Conservation (phyloP, 345 rosid genomes). For the Mercurialis annua region DNA sequence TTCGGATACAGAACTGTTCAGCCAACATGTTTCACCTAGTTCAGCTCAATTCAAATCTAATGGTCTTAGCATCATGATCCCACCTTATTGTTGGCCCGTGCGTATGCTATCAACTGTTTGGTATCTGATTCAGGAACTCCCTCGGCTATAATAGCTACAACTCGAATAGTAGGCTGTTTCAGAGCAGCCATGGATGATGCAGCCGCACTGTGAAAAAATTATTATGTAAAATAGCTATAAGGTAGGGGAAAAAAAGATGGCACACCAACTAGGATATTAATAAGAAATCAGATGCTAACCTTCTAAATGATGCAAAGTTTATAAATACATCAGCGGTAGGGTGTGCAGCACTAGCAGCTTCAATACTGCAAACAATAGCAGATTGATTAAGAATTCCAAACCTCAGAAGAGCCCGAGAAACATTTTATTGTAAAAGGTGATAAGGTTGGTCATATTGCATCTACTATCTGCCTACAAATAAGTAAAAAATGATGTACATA, state of each 20-base stretch:
- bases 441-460: not conserved
- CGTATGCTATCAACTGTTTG: conserved; percentile 85
- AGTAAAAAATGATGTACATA: not conserved
- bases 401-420: conserved; percentile 3
- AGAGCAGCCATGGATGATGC: conserved; percentile 95
- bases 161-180: conserved; percentile 91
- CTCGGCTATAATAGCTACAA: conserved; percentile 96
- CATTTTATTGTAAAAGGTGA: too few species aligned
- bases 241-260: conserved; percentile 15
- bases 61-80: conserved; percentile 9
- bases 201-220: conserved; percentile 66
- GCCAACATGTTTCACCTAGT: not conserved
- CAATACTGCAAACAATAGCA: conserved; percentile 56
- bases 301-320: conserved; percentile 91
- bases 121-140: conserved; percentile 98
- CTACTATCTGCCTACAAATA: not conserved
- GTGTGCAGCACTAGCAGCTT: conserved; percentile 91
- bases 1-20: not conserved
- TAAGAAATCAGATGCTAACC: conserved; percentile 33
- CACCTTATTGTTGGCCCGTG: conserved; percentile 94
- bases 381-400: conserved; percentile 8
- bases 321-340: conserved; percentile 97
- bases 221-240: conserved; percentile 5
- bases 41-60: conserved; percentile 7
- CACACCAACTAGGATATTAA: not conserved